These are phyloP conservation scores for Rhizoclosmatium globosum DNA, from an alignment of 192 early-diverging fungal genomes.

Conservation along the genomic window DNA sequence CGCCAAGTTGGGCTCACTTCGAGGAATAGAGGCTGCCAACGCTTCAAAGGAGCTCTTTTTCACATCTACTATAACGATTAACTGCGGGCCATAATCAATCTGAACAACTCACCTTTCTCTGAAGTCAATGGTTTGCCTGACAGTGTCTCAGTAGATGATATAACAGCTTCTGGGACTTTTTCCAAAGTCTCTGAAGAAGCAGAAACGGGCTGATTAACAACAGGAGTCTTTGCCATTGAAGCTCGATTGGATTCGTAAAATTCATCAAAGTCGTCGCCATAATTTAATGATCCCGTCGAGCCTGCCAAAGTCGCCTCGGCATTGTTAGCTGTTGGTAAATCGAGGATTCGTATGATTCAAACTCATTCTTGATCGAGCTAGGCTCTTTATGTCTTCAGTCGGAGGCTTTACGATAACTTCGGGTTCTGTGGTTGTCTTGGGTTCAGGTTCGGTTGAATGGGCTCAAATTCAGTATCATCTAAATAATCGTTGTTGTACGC, in stretches of 20 bases:
- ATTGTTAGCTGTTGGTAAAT: neutral
- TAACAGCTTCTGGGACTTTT: neutral
- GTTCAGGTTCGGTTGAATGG: neutral
- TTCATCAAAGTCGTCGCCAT: conserved; percentile 28
- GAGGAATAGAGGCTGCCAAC: neutral
- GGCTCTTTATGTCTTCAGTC: too few relatives aligned
- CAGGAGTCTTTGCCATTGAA: neutral
- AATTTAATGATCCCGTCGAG: neutral
- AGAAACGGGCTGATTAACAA: neutral
- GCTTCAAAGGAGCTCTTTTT: neutral
- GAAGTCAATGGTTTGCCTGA: neutral
- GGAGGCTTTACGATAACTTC: too few relatives aligned
- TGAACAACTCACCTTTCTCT: neutral
- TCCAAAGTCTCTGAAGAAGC: neutral
- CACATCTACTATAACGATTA: neutral
- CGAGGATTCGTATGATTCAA: neutral
- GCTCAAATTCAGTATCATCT: neutral
- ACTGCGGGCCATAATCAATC: neutral
- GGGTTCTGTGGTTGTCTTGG: too few relatives aligned
- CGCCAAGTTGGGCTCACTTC: neutral
- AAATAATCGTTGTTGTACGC: neutral
- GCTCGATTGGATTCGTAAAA: neutral
- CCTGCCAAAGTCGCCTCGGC: neutral
- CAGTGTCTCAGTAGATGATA: neutral
- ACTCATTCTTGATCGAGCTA: neutral